These are phyloP conservation scores for Jamesozyma piceae DNA, from an alignment of 805 yeast species.

Conservation along the genomic window DNA sequence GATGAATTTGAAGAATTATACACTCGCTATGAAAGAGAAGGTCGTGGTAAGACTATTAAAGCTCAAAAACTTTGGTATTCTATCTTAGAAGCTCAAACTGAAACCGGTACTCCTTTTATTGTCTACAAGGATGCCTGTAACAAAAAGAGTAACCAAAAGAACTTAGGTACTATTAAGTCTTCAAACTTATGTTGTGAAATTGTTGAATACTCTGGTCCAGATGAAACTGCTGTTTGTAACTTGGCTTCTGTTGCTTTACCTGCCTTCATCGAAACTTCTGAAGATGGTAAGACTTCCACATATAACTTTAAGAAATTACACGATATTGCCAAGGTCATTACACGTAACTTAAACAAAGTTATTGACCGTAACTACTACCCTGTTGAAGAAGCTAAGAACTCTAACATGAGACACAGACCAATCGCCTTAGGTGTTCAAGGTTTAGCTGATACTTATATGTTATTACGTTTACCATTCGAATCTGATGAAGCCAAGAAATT, in stretches of 20 bases:
- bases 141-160: constrained; percentile 78
- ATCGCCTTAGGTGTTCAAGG: constrained; percentile 99
- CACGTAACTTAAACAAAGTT: constrained; percentile 68
- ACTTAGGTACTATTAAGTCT: constrained; percentile 84
- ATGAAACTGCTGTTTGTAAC: constrained; percentile 93
- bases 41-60: constrained; percentile 54
- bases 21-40: constrained; percentile 61
- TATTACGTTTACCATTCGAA: constrained; percentile 77
- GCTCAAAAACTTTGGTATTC: constrained; percentile 91
- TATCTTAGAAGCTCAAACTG: constrained; percentile 85
- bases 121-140: constrained; percentile 90
- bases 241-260: constrained; percentile 88
- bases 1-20: constrained; percentile 71
- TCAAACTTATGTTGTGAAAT: constrained; percentile 93
- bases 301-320: constrained; percentile 74
- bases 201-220: constrained; percentile 83
- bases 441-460: constrained; percentile 79
- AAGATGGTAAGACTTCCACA: constrained; percentile 36
- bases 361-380: constrained; percentile 87
- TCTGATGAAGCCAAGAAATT: constrained; percentile 65
- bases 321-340: constrained; percentile 63
- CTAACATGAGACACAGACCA: constrained; percentile 82
- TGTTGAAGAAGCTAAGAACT: constrained; percentile 58
- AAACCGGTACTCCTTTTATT: constrained; percentile 94
- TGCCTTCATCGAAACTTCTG: constrained; percentile 47